Percentiles rank a stretch among this genome's conserved stretches.
These are phyloP conservation scores for Pseudonectria buxi DNA, from an alignment of 2,329 filamentous ascomycete genomes.

Conservation along the genomic window DNA sequence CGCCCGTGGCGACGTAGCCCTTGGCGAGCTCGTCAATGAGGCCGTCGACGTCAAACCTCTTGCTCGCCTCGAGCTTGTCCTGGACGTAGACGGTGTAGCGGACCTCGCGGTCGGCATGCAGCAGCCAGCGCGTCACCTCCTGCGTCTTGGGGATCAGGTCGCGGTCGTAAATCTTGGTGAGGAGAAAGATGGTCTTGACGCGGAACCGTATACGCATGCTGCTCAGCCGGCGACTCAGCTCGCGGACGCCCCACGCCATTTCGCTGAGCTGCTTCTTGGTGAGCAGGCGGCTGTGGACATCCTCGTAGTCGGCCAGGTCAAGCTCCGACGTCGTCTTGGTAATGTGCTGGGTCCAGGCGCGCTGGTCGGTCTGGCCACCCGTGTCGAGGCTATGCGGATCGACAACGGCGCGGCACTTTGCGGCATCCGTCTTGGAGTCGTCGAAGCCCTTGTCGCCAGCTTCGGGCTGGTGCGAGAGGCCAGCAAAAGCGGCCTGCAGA, in stretches of 20 bases:
- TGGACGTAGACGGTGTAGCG: slow-evolving; percentile 79
- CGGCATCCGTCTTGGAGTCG: slow-evolving; percentile 14
- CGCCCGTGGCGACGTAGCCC: slow-evolving; percentile 33
- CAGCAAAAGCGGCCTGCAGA: slow-evolving; percentile 23
- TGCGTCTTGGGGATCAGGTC: slow-evolving; percentile 70
- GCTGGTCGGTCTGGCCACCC: slow-evolving; percentile 51
- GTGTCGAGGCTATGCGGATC: slow-evolving; percentile 35
- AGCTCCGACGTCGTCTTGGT: slow-evolving; percentile 35
- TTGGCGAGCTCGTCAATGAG: slow-evolving; percentile 55
- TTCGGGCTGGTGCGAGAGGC: slow-evolving; percentile 5
- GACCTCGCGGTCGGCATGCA: slow-evolving; percentile 60
- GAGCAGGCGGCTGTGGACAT: slow-evolving; percentile 62
- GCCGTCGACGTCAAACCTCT: slow-evolving; percentile 65
- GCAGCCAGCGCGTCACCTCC: slow-evolving; percentile 72
- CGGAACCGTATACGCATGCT: slow-evolving; percentile 76
- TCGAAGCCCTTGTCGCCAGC: slow-evolving; percentile 14
- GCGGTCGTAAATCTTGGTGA: slow-evolving; percentile 88
- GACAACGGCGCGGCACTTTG: slow-evolving; percentile 26
- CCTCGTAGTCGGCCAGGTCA: slow-evolving; percentile 30
- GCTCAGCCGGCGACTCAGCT: slow-evolving; percentile 78
- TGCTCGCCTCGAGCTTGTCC: slow-evolving; percentile 62
- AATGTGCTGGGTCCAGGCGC: slow-evolving; percentile 46
- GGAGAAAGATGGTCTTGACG: slow-evolving; percentile 75
- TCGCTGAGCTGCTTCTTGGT: slow-evolving; percentile 94
- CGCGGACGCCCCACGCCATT: slow-evolving; percentile 93